Base-by-base conservation (phyloP, 306 rosid species). In the Myrica gale region DNA sequence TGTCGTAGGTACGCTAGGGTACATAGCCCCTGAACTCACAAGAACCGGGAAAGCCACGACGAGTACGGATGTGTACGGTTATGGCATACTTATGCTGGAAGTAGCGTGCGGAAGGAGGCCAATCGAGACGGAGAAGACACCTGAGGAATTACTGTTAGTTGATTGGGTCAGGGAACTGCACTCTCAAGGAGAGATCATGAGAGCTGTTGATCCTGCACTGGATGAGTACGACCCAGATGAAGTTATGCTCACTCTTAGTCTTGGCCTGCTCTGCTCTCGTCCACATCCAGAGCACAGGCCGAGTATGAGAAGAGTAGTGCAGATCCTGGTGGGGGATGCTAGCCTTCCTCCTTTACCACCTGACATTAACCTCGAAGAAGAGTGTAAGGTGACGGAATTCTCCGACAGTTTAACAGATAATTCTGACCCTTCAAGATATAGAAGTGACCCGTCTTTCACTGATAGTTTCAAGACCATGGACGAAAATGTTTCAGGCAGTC, bases 241-340 rank as follows among this genome's bases (percentile, higher is more conserved):
- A 72, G 83, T 80, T 47, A 73, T 45, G 70, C 65, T 72, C 39
- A 85, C 80, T 45, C 65, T 80, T 70, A 75, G 60, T 20, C 85
- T 75, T 72, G 87, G 83, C 57, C 39, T 80, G 55, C 80, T 83
- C 68, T 75, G 81, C 78, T 73, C 82, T 76, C 82, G 79, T 79
- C 79, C 87, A 9, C 62, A 68, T 61, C 80, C 82, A 43, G 75
- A 69, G 5, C 51, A 19, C 37, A 76, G 79, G 63, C 82, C 85
- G 46, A 81, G 42, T 23, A 86, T 81, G 87, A 75, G 81, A 13
- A 73, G 75, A 71, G 73, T 76, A 57, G 80, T 81, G 37, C 80
- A 75, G 48, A 69, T 68, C 68, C 81, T 86, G 47, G 44, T 37
- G 37, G 10, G 78, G 71, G 85, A 83, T 51, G 54, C 63, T 41